These are phyloP conservation scores for Lithospermum erythrorhizon DNA, from an alignment of 257 asterid species.

Conservation along the genomic window DNA sequence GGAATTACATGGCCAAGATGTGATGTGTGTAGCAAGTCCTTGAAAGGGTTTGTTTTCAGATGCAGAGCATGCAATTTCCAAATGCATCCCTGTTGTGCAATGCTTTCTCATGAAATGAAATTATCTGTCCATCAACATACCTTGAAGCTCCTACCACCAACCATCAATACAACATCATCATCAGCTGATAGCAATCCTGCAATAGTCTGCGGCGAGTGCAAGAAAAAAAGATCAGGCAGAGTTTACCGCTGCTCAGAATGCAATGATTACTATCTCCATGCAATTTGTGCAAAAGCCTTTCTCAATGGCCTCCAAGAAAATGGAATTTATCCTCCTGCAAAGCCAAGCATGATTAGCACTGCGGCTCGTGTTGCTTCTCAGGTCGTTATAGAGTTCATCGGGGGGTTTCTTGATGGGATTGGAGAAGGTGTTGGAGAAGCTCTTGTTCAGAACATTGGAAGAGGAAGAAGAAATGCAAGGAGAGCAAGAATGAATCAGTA, in stretches of 20 bases:
- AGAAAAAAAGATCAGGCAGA: constrained; percentile 42
- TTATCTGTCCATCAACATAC: constrained; percentile 39
- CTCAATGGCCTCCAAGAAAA: constrained; percentile 58
- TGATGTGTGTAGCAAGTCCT: constrained; percentile 52
- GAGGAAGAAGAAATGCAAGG: constrained; percentile 29
- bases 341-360: constrained; percentile 46
- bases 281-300: constrained; percentile 53
- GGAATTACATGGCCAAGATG: constrained; percentile 68
- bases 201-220: constrained; percentile 42
- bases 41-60: constrained; percentile 60
- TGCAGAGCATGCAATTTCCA: constrained; percentile 80
- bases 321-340: constrained; percentile 47
- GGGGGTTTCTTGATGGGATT: constrained; percentile 58
- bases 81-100: constrained; percentile 90
- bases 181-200: constrained; percentile 4
- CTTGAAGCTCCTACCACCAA: constrained; percentile 36
- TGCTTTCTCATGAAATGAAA: constrained; percentile 41
- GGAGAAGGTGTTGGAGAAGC: constrained; percentile 79
- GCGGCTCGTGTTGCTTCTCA: constrained; percentile 68
- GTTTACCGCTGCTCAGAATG: constrained; percentile 60
- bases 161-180: background rate
- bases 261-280: constrained; percentile 52
- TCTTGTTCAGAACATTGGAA: constrained; percentile 33
- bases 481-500: background rate
- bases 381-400: constrained; percentile 58